Percentiles rank a stretch among this genome's conserved stretches.
These are phyloP conservation scores for Aspergillus terreus DNA, from an alignment of 2,329 filamentous ascomycete genomes.

Conservation along the genomic window DNA sequence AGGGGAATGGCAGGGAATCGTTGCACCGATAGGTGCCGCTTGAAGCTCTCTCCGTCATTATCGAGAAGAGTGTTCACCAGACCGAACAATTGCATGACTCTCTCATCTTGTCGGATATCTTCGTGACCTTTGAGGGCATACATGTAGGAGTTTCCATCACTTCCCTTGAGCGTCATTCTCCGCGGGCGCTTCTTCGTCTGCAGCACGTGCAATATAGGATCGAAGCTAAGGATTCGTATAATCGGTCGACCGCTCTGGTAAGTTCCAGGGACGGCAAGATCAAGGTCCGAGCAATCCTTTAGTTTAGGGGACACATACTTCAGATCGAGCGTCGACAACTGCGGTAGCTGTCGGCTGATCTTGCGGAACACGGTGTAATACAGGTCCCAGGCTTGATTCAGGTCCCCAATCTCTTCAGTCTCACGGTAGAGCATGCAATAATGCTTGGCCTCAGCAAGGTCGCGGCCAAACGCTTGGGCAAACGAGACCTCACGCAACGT, in stretches of 20 bases:
- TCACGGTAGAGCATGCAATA: constrained; percentile 92
- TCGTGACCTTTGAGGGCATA: constrained; percentile 98
- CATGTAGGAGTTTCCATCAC: constrained; percentile 80
- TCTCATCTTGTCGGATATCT: constrained; percentile 96
- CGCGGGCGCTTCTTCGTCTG: constrained; percentile 94
- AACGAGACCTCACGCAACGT: constrained; percentile 96
- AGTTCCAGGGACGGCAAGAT: constrained; percentile 92
- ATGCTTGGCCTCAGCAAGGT: constrained; percentile 89
- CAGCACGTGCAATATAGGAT: constrained; percentile 85
- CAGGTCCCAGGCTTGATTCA: constrained; percentile 98
- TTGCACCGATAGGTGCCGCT: constrained; percentile 94
- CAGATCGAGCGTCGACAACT: constrained; percentile 87
- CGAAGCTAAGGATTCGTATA: constrained; percentile 83
- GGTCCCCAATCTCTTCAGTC: constrained; percentile 85
- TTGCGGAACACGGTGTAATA: constrained; percentile 98
- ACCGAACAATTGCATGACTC: constrained; percentile 98
- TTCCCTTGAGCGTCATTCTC: constrained; percentile 82
- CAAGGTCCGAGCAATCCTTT: constrained; percentile 77
- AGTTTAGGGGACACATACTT: constrained; percentile 96
- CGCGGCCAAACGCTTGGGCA: constrained; percentile 92
- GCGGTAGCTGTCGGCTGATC: constrained; percentile 87
- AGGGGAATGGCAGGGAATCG: constrained; percentile 94
- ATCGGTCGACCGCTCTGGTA: constrained; percentile 78
- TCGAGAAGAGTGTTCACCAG: constrained; percentile 92
- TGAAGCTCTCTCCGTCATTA: constrained; percentile 93